phyloP scores from a whole-genome alignment of 352 stramenopile species.

The Phytophthora boehmeriae region DNA sequence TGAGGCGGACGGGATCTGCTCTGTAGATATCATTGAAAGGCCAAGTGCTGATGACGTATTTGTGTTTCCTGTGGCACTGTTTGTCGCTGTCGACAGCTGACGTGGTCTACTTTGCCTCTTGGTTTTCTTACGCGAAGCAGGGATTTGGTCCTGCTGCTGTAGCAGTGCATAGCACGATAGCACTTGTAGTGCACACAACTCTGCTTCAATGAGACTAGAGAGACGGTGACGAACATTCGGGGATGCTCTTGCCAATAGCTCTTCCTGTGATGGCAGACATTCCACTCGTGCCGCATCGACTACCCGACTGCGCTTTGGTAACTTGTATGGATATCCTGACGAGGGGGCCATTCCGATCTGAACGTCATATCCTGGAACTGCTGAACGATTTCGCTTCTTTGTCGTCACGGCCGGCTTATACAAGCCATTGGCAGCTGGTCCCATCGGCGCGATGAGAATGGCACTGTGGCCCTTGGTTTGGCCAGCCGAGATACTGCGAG shows the following conservation, averaged over 20 bases:
- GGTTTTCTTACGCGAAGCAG: constrained; percentile 28
- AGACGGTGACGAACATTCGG: constrained; percentile 71
- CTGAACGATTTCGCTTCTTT: constrained; percentile 44
- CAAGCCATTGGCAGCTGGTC: constrained; percentile 11
- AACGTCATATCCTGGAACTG: constrained; percentile 11
- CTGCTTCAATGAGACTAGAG: constrained; percentile 76
- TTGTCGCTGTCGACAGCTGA: constrained; percentile 20
- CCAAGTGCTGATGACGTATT: constrained; percentile 30
- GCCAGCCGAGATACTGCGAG: background rate
- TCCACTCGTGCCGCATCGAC: constrained; percentile 35
- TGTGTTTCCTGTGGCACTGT: constrained; percentile 22
- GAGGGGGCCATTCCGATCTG: constrained; percentile 8
- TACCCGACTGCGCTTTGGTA: constrained; percentile 19
- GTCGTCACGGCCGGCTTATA: constrained; percentile 20
- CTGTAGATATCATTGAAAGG: constrained; percentile 57
- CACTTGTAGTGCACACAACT: constrained; percentile 83
- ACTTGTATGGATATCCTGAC: constrained; percentile 28
- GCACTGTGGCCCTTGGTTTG: constrained; percentile 28
- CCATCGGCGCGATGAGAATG: constrained; percentile 27
- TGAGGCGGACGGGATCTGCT: constrained; percentile 53
- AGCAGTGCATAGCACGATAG: constrained; percentile 77
- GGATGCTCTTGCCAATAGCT: constrained; percentile 74
- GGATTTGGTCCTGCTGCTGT: constrained; percentile 50
- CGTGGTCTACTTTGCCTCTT: constrained; percentile 23
- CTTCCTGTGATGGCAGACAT: constrained; percentile 71